Evolutionary conservation across 495 filamentous ascomycete species (phyloP), one percentile per base, ranked within the genome.

Genomic region (Penicillium dipodomyicola): DNA sequence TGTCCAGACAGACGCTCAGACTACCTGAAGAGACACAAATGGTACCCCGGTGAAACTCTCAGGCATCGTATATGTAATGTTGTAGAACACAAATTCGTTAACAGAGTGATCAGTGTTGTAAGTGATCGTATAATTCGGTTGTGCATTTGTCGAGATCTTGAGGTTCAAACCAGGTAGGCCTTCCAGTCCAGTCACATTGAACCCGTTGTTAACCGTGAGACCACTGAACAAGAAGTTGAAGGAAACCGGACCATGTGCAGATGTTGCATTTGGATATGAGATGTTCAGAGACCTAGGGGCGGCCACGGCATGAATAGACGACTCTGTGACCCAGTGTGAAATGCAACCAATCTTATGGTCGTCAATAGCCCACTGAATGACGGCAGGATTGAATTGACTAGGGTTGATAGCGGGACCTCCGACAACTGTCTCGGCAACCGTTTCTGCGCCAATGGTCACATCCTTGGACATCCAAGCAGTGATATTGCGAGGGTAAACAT

Each of bases 361-460:
- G 25, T 59, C 64, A 57, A 68, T 68, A 48, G 56, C 62, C 74
- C 75, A 76, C 54, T 76, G 75, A 5, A 75, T 67, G 14, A 77
- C 65, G 0, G 72, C 63, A 5, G 75, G 72, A 32, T 63, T 75
- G 52, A 75, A 77, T 0, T 71, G 67, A 39, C 51, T 62, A 14
- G 59, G 63, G 44, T 67, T 72, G 51, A 61, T 65, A 17, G 62
- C 65, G 47, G 67, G 66, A 0, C 75, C 75, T 8, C 75, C 75
- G 8, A 74, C 60, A 37, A 69, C 67, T 20, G 55, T 63, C 59
- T 76, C 67, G 17, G 71, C 67, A 32, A 75, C 67, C 0, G 69
- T 69, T 42, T 73, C 68, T 0, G 73, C 65, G 14, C 75, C 75
- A 37, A 77, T 76, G 2, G 65, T 74, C 20, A 77, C 52, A 14